These are phyloP conservation scores for Aureobasidium sp. DNA, from an alignment of 2,329 filamentous ascomycete genomes.

Conservation along the genomic window DNA sequence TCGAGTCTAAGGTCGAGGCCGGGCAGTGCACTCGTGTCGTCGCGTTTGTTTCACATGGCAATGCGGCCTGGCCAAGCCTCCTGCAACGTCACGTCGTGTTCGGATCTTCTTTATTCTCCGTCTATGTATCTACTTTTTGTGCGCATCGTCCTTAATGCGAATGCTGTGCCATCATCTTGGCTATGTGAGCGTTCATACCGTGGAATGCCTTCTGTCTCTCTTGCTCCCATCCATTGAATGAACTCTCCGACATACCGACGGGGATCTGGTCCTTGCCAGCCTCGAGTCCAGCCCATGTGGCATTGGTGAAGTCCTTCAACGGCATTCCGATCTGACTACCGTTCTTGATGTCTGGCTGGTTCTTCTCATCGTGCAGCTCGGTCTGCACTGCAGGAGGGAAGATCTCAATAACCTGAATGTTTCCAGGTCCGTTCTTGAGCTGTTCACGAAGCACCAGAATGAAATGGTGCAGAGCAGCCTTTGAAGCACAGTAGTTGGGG, in stretches of 20 bases:
- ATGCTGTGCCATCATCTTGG: constrained; percentile 16
- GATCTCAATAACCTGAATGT: constrained; percentile 49
- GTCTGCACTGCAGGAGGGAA: constrained; percentile 52
- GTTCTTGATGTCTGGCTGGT: constrained; percentile 44
- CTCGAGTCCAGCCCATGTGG: constrained; percentile 40
- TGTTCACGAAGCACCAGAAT: constrained; percentile 46
- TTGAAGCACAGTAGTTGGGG: constrained; percentile 49
- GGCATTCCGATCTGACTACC: constrained; percentile 48
- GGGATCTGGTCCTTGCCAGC: constrained; percentile 46
- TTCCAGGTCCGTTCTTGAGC: constrained; percentile 37
- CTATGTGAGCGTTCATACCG: constrained; percentile 21
- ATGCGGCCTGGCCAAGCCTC: constrained; percentile 7
- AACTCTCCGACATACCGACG: constrained; percentile 39
- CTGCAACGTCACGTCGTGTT: constrained; percentile 7
- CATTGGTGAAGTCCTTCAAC: constrained; percentile 44
- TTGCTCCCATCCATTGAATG: constrained; percentile 38
- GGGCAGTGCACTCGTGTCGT: constrained; percentile 5
- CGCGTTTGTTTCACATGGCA: constrained; percentile 9
- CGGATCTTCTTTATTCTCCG: background rate
- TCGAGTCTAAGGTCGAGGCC: background rate
- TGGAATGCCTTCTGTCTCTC: constrained; percentile 39
- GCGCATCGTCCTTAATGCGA: background rate
- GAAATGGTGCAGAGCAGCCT: constrained; percentile 50
- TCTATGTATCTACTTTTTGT: background rate
- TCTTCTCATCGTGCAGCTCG: constrained; percentile 48